Evolutionary conservation across 108 stramenopile species (phyloP), one percentile per base, ranked within the genome.

Genomic region (Cylindrotheca fusiformis): DNA sequence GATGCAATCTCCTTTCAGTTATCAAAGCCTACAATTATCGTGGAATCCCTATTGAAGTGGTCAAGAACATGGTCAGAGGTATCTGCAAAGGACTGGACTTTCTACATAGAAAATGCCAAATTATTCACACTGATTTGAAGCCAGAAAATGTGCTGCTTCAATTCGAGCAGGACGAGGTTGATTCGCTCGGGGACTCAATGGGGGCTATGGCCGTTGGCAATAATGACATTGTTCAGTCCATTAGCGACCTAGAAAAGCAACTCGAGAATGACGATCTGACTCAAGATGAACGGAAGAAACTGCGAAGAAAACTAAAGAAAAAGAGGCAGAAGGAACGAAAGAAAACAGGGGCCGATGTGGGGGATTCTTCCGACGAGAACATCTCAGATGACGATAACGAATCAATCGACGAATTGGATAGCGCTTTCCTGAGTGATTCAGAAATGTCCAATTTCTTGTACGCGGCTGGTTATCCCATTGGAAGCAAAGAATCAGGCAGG

Each of bases 71-170:
- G 84, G 80, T 90, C 51, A 68, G 74, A 48, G 96, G 96, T 36
- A 82, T 97, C 30, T 94, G 94, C 64, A 83, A 79, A 52, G 96
- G 95, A 4, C 70, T 99, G 31, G 96, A 97, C 67, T 98, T 97
- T 70, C 72, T 99, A 18, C 97, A 98, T 71, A 60, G 94, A 19
- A 78, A 88, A 44, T 97, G 97, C 80, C 59, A 91, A 21, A 97
- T 99, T 61, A 99, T 99, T 65, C 98, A 99, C 78, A 99, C 98
- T 6, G 98, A 99, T 73, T 64, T 99, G 6, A 99, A 99, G 75
- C 98, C 97, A 5, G 97, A 99, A 66, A 99, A 99, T 66, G 85
- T 97, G n/a, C 76, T 99, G 33, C 62, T 90, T n/a, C 78, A 78
- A 58, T 90, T 79, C 65, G 75, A 78, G 36, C 75, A 79, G 55